Evolutionary conservation across 2,329 filamentous ascomycete species (phyloP), one percentile per base, ranked within the genome.

Genomic region (Cercospora sesami): DNA sequence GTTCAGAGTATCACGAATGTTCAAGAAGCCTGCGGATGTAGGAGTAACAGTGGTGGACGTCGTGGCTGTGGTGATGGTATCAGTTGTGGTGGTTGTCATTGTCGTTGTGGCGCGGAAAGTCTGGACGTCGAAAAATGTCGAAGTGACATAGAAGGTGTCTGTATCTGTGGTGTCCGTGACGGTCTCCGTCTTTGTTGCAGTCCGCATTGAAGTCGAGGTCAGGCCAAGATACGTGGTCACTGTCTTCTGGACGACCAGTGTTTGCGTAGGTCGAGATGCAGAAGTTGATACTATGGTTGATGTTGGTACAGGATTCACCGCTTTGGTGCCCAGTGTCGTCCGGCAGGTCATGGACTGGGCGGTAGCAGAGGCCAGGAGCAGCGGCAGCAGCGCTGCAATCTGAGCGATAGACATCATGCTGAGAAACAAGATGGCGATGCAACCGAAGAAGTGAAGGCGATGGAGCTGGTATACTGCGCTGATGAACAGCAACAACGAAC

Each of bases 191-290:
- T 60, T n/a, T 16, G 58, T 60, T 28, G 58, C 9, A 16, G 58
- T 60, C n/a, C 30, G 30, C n/a, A 36, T 33, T 8, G 31, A 36
- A 31, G 58, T 60, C 18, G 58, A 60, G 31, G 18, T 36, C 58
- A 60, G 58, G n/a, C 58, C 58, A 21, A 60, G 28, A 23, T 60
- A 60, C 4, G 58, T 60, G 30, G 58, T 60, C n/a, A 60, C 58
- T 60, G 58, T 60, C 58, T 60, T 33, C 58, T 60, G 58, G 23
- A 60, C 58, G 14, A 60, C 30, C 8, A 60, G 58, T 8, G 30
- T 36, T 12, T 60, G 58, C 36, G 58, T 60, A 10, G 58, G 58
- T 21, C 58, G 58, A 30, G 31, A 36, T 21, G 31, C 14, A 23
- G 18, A 14, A 9, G 58, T 60, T 36, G 58, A 60, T 36, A 33